A percentile compares a stretch with the other conserved stretches of the same genome.
Evolutionary conservation across 2,329 filamentous ascomycete species (phyloP).

Genomic region (Aureobasidium sp.): DNA sequence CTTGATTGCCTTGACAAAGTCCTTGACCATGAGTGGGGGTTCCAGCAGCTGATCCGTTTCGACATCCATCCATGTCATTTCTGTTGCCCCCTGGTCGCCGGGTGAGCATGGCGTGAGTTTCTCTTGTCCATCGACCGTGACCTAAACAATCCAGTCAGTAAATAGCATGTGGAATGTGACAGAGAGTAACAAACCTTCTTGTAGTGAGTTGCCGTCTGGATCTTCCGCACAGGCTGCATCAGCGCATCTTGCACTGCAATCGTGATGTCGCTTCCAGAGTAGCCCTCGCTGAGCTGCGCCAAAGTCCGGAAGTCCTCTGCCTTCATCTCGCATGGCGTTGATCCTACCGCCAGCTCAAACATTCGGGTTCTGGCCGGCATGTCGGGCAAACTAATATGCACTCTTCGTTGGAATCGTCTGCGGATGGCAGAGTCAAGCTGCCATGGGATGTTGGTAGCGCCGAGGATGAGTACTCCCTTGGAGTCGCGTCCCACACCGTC

Average conservation of each 20-base stretch:
- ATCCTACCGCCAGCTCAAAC: conserved; percentile 93
- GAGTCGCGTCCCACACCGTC: conserved; percentile 96
- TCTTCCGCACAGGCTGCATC: conserved; percentile 96
- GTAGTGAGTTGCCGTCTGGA: conserved; percentile 96
- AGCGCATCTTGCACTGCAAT: conserved; percentile 94
- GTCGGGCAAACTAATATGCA: conserved; percentile 92
- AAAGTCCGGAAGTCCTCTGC: conserved; percentile 72
- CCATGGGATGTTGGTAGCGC: conserved; percentile 98
- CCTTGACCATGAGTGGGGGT: conserved; percentile 77
- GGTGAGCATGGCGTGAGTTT: conserved; percentile 89
- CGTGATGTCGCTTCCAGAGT: conserved; percentile 90
- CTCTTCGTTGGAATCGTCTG: conserved; percentile 88
- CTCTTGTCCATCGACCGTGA: conserved; percentile 58
- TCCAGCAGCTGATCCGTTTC: conserved; percentile 79
- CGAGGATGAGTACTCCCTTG: conserved; percentile 86
- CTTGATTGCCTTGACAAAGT: conserved; percentile 89
- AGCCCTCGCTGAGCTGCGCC: conserved; percentile 79
- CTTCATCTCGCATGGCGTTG: conserved; percentile 79
- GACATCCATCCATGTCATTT: conserved; percentile 91
- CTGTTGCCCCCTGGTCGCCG: conserved; percentile 73
- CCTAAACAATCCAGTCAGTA: conserved; percentile 40
- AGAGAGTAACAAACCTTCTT: conserved; percentile 61
- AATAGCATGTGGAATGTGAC: background rate
- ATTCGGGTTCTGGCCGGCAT: conserved; percentile 79
- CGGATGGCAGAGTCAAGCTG: conserved; percentile 94